Base-by-base conservation (phyloP, 179 eudicot genomes). In the Beta lomatogona region DNA sequence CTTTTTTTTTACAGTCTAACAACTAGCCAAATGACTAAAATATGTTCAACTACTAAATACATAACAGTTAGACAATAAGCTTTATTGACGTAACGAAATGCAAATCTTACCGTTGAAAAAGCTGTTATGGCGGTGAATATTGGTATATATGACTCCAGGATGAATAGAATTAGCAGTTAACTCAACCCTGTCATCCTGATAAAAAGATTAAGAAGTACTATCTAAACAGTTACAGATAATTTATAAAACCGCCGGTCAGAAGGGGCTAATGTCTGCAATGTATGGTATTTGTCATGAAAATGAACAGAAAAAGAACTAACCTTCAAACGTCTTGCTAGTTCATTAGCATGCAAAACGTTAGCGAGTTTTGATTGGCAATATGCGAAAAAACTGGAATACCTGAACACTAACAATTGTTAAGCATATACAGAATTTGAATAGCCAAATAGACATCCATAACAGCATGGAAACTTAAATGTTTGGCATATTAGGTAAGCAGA, bases 311-410 rank as follows among this genome's bases (percentile, higher is more conserved):
- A 46, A 19, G 61, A n/a, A 50, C 16, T 77, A 91, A 48, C 98
- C 98, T 89, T 89, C 14, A 94, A 78, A 2, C 83, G 88, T 63
- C 85, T 83, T 15, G 97, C 77, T 59, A 94, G 84, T 82, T 93
- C 92, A 44, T 86, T 88, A 21, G 93, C 88, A 75, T 92, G 96
- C 85, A 92, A 86, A 79, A 91, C 66, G 72, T 89, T 91, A 22
- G 96, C 91, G 53, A 94, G 93, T 82, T 93, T 94, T 74, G 97
- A 94, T 84, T 93, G 96, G 72, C 92, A 92, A 82, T 94, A 94
- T 36, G 98, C 90, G 68, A 72, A 67, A 79, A 81, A 79, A 44
- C 84, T 85, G 41, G 60, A 85, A 85, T 88, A 94, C 64, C 98
- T 94, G 93, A 77, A 68, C 66, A 41, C 9, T 14, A 46, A 71